Evolutionary conservation across 2,329 filamentous ascomycete species (phyloP), one percentile per base, ranked within the genome.

Genomic region (Neopestalotiopsis clavispora): DNA sequence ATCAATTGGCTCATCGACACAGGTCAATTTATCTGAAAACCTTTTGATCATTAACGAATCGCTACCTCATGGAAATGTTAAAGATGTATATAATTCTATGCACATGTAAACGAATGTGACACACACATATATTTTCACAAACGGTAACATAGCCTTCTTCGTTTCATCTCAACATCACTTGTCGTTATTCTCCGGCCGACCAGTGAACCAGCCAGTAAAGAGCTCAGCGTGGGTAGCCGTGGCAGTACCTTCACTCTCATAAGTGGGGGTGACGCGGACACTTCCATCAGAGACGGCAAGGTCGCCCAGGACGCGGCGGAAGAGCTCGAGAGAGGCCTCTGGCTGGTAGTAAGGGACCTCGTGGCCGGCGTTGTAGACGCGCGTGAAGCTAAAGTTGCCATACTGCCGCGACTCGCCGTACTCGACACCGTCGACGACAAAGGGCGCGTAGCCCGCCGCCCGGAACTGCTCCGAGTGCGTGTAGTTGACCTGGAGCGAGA

Each of bases 381-480:
- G 84, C 67, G 86, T 87, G 77, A 92, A 92, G 7, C 86, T 89
- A 61, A 92, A 84, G 72, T 94, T 94, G n/a, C 91, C 92, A 73
- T 88, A 92, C 78, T 95, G 92, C 4, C 92, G 87, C 67, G 88
- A 86, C 9, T 93, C 93, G 62, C 88, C 92, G 75, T 89, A 87
- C 67, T 85, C 80, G 10, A 81, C 81, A 14, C 81, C 83, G 71
- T 89, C 85, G 10, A 90, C 85, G 3, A 85, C 73, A 60, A 91
- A 84, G 6, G 87, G 85, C 0, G 84, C 81, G 72, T 91, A 91
- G 0, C 87, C 88, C 0, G 89, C 85, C 0, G 80, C 74, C 6
- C 82, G 80, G 76, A 90, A 91, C 66, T 83, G 72, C 20, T 80
- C 78, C 1, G 82, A 79, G 58, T 84, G 75, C 1, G 78, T 74